These are phyloP conservation scores for Cyberlindnera xishuangbannaensis DNA, from an alignment of 805 yeast genomes.

Conservation along the genomic window DNA sequence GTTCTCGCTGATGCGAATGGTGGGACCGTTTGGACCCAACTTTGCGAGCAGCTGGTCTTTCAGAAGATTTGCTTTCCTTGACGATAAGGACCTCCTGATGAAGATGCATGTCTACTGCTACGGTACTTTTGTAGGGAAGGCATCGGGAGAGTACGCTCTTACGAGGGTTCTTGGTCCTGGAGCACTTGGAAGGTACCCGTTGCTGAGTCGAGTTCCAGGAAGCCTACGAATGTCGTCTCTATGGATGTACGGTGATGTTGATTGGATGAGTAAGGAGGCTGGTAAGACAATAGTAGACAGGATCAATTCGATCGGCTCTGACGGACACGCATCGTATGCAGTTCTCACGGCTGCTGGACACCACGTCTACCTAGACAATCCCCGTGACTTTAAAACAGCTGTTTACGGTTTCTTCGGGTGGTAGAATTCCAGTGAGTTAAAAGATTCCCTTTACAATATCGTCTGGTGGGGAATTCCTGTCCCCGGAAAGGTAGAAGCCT, in stretches of 20 bases:
- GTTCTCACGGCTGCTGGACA: slow-evolving; percentile 54
- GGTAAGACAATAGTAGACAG: slow-evolving; percentile 41
- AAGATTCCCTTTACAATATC: too few relatives aligned
- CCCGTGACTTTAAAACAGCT: slow-evolving; percentile 40
- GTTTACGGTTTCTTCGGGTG: slow-evolving; percentile 29
- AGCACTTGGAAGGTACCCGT: slow-evolving; percentile 50
- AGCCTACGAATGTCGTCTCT: slow-evolving; percentile 28
- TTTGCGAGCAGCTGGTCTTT: slow-evolving; percentile 51
- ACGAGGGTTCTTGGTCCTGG: slow-evolving; percentile 57
- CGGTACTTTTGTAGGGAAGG: slow-evolving; percentile 43
- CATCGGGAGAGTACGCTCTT: slow-evolving; percentile 61
- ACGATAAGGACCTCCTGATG: slow-evolving; percentile 27
- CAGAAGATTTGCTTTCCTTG: slow-evolving; percentile 34
- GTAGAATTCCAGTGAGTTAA: slow-evolving; percentile 14
- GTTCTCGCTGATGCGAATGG: slow-evolving; percentile 40
- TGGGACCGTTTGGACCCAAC: slow-evolving; percentile 52
- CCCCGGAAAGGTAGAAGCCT: too few relatives aligned
- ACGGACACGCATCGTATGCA: slow-evolving; percentile 22
- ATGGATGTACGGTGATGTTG: slow-evolving; percentile 63
- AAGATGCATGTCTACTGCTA: slow-evolving; percentile 51
- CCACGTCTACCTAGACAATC: slow-evolving; percentile 61
- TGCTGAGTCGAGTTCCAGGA: slow-evolving; percentile 45
- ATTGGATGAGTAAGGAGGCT: slow-evolving; percentile 66
- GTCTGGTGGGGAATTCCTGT: too few relatives aligned
- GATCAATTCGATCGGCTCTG: slow-evolving; percentile 19